Evolutionary conservation across 225 moss, liverwort and hornwort species (phyloP), one percentile per base, ranked within the genome.

Genomic region (Sphagnum tenellum): DNA sequence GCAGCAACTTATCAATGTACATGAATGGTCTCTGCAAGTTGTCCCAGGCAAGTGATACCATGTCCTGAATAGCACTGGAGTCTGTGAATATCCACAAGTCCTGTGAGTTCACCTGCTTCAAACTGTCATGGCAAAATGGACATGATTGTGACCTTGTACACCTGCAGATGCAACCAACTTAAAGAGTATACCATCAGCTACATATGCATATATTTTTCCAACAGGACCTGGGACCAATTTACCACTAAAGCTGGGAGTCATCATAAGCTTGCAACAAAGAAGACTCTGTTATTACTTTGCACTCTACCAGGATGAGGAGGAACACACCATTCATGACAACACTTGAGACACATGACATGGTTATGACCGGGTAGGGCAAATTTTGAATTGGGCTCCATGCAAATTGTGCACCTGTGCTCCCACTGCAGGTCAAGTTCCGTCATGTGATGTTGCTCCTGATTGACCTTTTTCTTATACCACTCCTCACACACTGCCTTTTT

Each of bases 61-160:
- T 87, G 49, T 96, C 96, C 73, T 90, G 93, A 48, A 96, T 74
- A 62, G 92, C 96, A 48, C 83, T 88, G 60, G 79, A 70, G 73
- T 96, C 92, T 10, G 92, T 96, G 74, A 96, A 90, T 66, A 96
- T 96, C 96, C 96, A 96, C 75, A 96, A 79, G 74, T 96, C 96
- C 60, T 88, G 78, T 45, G 96, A 96, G 67, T 92, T 90, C 10
- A 96, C 96, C 29, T 92, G 92, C 70, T 90, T 88, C 60, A 96
- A 75, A 67, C 92, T 92, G 77, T 92, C 96, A 48, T 92, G 84
- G 74, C 96, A 96, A 65, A 87, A 96, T 49, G 96, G 96, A 62
- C 96, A 96, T 10, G 92, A 92, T 48, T 96, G 92, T n/a, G 96
- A 92, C 69, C 96, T 82, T 64, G 87, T 86, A 56, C 86, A 92